A percentile compares a stretch with the other conserved stretches of the same genome.
Conservation (phyloP, 140 eudicot genomes). For the Cichorium intybus region DNA sequence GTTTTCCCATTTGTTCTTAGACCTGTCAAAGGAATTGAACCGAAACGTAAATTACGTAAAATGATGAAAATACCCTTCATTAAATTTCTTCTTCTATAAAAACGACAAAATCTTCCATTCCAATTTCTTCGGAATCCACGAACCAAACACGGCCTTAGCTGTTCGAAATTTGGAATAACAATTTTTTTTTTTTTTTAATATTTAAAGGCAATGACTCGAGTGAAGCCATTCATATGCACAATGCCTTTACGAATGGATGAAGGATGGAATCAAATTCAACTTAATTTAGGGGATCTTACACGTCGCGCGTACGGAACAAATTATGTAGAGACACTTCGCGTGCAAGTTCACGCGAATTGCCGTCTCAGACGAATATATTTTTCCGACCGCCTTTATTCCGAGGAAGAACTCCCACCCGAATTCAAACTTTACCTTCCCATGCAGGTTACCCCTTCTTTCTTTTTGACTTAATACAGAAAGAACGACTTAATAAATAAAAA, state of each 20-base stretch:
- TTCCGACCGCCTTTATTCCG: constrained; percentile 96
- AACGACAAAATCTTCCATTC: too few relatives aligned
- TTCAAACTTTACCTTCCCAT: constrained; percentile 94
- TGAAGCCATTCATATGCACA: constrained; percentile 93
- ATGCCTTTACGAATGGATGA: constrained; percentile 96
- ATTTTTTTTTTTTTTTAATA: neutral
- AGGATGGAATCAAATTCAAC: constrained; percentile 97
- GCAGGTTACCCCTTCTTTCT: constrained; percentile 51
- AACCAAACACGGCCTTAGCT: too few relatives aligned
- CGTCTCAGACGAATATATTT: constrained; percentile 90
- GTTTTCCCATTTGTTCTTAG: too few relatives aligned
- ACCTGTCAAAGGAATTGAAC: too few relatives aligned
- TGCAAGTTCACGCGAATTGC: constrained; percentile 96
- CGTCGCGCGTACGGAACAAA: constrained; percentile 97
- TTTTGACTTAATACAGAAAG: neutral
- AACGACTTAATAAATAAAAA: too few relatives aligned
- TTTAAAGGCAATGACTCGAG: constrained; percentile 83
- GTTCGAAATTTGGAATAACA: neutral
- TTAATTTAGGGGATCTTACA: constrained; percentile 85
- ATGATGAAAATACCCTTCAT: too few relatives aligned
- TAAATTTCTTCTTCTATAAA: too few relatives aligned
- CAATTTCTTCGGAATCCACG: too few relatives aligned
- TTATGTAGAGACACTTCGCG: constrained; percentile 87
- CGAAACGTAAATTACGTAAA: too few relatives aligned
- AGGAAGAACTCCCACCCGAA: constrained; percentile 98